A percentile compares a stretch with the other conserved stretches of the same genome.
phyloP scores from a whole-genome alignment of 331 rosid species.

The Acacia concinna region DNA sequence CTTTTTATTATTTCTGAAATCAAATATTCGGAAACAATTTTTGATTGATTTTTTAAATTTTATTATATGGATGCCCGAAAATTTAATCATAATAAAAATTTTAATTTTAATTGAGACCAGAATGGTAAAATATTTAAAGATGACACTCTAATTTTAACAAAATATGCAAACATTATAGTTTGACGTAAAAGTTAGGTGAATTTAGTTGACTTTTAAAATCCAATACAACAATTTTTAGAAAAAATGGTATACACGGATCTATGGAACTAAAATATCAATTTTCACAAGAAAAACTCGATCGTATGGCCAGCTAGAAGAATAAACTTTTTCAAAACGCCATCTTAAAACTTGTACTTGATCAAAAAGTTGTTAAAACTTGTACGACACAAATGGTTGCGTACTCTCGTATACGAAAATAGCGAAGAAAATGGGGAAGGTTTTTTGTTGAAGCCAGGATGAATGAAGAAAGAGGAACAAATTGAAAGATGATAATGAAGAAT shows the following conservation, averaged over 20 bases:
- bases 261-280: background rate
- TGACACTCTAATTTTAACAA: no score
- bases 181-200: no score
- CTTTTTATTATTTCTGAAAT: no score
- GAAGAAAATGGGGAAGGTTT: background rate
- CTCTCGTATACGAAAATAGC: background rate
- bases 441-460: background rate
- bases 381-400: background rate
- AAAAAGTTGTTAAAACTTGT: conserved; percentile 3
- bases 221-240: background rate
- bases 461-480: background rate
- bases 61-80: no score
- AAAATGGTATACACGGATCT: background rate
- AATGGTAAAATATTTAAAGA: no score
- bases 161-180: no score
- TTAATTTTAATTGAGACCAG: no score
- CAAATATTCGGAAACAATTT: no score
- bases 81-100: no score
- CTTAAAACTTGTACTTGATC: conserved; percentile 8
- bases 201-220: no score
- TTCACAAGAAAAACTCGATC: background rate
- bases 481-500: background rate
- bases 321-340: background rate
- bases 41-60: no score
- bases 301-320: background rate